Percentiles rank a stretch among this genome's conserved stretches.
phyloP scores from a whole-genome alignment of 148 eudicot genomes.

The Salicornia ramosissima region DNA sequence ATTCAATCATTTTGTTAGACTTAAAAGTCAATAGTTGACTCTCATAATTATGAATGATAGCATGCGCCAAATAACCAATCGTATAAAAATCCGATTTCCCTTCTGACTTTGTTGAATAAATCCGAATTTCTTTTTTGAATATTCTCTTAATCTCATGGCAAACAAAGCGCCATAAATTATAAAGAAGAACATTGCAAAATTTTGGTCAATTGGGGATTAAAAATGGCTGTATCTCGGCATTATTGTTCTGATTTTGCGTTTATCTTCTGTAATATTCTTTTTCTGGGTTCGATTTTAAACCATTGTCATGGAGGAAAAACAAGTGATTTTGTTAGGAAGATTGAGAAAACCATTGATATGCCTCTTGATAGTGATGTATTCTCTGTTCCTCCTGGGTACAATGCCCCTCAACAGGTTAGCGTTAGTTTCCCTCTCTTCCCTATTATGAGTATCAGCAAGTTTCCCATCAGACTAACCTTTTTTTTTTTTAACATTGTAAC shows the following conservation, averaged over 20 bases:
- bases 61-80: too few relatives aligned
- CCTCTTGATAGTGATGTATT: conserved; percentile 66
- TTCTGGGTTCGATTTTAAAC: conserved; percentile 33
- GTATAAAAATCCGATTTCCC: background rate
- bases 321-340: conserved; percentile 46
- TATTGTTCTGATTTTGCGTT: background rate
- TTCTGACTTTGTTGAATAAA: background rate
- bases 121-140: conserved; percentile 15
- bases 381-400: conserved; percentile 52
- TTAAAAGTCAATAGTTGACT: conserved; percentile 14
- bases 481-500: too few relatives aligned
- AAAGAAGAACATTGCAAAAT: background rate
- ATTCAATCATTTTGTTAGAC: background rate
- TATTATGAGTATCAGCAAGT: too few relatives aligned
- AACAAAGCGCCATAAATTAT: background rate
- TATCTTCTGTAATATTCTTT: conserved; percentile 9
- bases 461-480: too few relatives aligned
- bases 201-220: background rate
- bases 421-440: too few relatives aligned
- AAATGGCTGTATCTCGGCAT: conserved; percentile 20
- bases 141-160: conserved; percentile 9
- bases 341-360: conserved; percentile 49
- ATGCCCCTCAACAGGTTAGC: conserved; percentile 75
- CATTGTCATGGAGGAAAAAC: conserved; percentile 51
- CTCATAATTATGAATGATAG: background rate